Evolutionary conservation across 2,329 filamentous ascomycete species (phyloP).

Genomic region (Fusarium nanum): DNA sequence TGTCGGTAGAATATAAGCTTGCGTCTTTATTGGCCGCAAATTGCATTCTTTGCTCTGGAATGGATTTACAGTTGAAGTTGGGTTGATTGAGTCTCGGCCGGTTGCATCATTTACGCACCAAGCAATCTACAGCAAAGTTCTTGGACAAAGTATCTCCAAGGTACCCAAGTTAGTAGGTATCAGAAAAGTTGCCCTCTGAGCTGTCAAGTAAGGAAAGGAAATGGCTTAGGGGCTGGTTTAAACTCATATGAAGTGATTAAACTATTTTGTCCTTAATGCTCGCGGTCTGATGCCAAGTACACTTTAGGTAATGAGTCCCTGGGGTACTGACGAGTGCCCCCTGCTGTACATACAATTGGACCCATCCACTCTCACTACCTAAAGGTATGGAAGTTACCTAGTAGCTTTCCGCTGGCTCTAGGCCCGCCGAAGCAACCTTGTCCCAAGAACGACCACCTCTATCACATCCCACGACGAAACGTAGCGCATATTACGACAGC

Average conservation of each 20-base stretch:
- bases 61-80: conserved; percentile 15
- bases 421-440: conserved; percentile 32
- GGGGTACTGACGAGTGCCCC: not conserved
- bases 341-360: not conserved
- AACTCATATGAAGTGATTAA: not conserved
- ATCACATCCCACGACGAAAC: conserved; percentile 27
- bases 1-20: not conserved
- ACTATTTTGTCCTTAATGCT: not conserved
- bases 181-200: not conserved
- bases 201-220: not conserved
- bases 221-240: not conserved
- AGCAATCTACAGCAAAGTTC: not conserved
- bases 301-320: conserved; percentile 3
- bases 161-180: not conserved
- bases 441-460: conserved; percentile 32
- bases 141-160: conserved; percentile 10
- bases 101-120: conserved; percentile 33
- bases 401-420: conserved; percentile 20
- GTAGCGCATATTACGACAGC: conserved; percentile 16
- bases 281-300: not conserved
- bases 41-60: conserved; percentile 16
- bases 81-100: conserved; percentile 31
- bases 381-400: not conserved
- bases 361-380: not conserved
- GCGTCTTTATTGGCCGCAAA: not conserved